Percentiles rank a stretch among this genome's conserved stretches.
These are phyloP conservation scores for Ailanthus altissimus DNA, from an alignment of 345 rosid genomes.

Conservation along the genomic window DNA sequence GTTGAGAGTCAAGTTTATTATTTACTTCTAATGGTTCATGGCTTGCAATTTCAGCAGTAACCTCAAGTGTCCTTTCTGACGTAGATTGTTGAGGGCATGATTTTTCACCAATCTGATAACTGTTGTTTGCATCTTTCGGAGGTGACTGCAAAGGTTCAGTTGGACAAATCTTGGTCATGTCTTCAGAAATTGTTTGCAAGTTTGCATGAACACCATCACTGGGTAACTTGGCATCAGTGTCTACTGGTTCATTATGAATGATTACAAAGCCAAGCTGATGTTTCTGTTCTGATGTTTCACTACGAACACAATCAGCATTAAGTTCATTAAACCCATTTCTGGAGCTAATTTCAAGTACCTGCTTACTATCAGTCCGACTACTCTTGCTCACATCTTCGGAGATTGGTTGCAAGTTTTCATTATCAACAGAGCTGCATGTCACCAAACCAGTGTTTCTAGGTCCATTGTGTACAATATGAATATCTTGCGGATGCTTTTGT, in stretches of 20 bases:
- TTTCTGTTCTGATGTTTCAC: slow-evolving; percentile 25
- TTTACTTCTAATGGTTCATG: slow-evolving; percentile 28
- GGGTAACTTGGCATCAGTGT: slow-evolving; percentile 5
- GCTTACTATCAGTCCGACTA: slow-evolving; percentile 9
- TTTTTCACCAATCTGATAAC: slow-evolving; percentile 19
- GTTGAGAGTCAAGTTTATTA: slow-evolving; percentile 11
- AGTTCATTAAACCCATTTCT: slow-evolving; percentile 12
- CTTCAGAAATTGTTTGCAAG: slow-evolving; percentile 16
- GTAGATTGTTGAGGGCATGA: slow-evolving; percentile 21
- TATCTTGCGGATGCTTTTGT: slow-evolving; percentile 12
- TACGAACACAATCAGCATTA: slow-evolving; percentile 19
- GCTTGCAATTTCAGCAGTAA: slow-evolving; percentile 2
- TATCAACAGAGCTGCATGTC: slow-evolving; percentile 24
- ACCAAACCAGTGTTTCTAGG: slow-evolving; percentile 22
- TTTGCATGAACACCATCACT: slow-evolving; percentile 24
- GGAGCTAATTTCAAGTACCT: slow-evolving; percentile 23
- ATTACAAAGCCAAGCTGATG: slow-evolving; percentile 18
- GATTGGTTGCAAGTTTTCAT: slow-evolving; percentile 21
- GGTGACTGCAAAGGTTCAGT: slow-evolving; percentile 19
- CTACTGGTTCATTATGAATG: slow-evolving; percentile 18
- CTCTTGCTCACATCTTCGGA: slow-evolving; percentile 23
- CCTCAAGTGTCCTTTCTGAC: background rate
- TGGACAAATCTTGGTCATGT: slow-evolving; percentile 20
- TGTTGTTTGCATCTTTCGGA: slow-evolving; percentile 15
- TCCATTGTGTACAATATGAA: slow-evolving; percentile 18